Evolutionary conservation across 345 rosid species (phyloP), one percentile per base, ranked within the genome.

Genomic region (Hibiscus trionum): DNA sequence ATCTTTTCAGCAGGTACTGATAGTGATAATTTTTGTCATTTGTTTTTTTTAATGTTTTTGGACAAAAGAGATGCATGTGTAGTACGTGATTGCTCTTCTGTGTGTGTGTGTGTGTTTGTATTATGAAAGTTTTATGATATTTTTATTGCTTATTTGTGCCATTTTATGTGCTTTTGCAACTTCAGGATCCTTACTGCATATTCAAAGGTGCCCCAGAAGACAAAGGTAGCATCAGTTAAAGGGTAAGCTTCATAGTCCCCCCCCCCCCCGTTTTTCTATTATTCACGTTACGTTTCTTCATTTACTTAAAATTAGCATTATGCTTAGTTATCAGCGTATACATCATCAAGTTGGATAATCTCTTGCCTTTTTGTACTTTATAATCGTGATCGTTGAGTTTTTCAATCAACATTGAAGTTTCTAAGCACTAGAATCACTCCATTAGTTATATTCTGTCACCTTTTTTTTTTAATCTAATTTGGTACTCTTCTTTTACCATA

Each of bases 131-230:
- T 55, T 33, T 33, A 19, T 12, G 35, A 57, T 55, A 26, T 61
- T 35, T 47, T 67, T 19, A 47, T 49, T 4, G 44, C 58, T 49
- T 27, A 49, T 67, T 67, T 27, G 17, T 67, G 26, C 59, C 58
- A 26, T 67, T 49, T 66, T 49, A 7, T 15, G 39, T 67, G 71
- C 8, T 49, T 27, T 67, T 37, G 26, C 56, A 55, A 75, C 44
- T 72, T 5, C 86, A 95, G 99, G 84, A 86, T 95, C 80, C 90
- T 92, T 57, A 83, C 60, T 80, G 99, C 99, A 14, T 95, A 90
- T 74, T 83, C 92, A 72, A 92, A 95, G 82, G 96, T 85, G 66
- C 91, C 97, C 77, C 91, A 84, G 74, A 92, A 84, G 84, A 82
- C 93, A 70, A 88, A 80, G 79, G 85, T 85, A 21, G 46, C 93